phyloP scores from a whole-genome alignment of 2,329 filamentous ascomycete species.

The Cladobotryum mycophilum region DNA sequence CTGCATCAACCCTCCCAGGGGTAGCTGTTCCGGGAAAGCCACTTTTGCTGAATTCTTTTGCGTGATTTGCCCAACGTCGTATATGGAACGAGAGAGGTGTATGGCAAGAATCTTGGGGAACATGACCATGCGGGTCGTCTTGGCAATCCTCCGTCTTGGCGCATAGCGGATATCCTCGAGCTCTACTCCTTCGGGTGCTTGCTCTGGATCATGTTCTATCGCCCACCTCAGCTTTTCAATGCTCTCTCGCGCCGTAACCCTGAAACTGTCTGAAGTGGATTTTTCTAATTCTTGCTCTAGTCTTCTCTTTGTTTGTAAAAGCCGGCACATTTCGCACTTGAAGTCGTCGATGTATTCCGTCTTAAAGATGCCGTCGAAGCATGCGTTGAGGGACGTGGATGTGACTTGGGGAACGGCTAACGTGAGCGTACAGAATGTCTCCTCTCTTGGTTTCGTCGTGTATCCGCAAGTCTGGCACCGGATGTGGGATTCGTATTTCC shows the following conservation, averaged over 20 bases:
- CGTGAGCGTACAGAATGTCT: conserved; percentile 86
- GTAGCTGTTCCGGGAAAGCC: conserved; percentile 78
- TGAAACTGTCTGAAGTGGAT: conserved; percentile 47
- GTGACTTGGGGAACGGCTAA: conserved; percentile 81
- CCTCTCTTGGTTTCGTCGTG: conserved; percentile 75
- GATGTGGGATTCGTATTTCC: conserved; percentile 87
- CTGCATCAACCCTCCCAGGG: conserved; percentile 71
- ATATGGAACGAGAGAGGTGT: conserved; percentile 90
- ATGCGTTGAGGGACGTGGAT: conserved; percentile 75
- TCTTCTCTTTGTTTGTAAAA: conserved; percentile 68
- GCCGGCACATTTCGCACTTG: conserved; percentile 85
- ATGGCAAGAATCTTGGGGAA: conserved; percentile 90
- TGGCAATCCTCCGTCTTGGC: conserved; percentile 77
- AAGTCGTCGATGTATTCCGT: conserved; percentile 96
- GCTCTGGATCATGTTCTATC: conserved; percentile 76
- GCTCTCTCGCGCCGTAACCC: conserved; percentile 45
- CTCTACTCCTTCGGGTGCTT: conserved; percentile 61
- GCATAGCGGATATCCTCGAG: conserved; percentile 69
- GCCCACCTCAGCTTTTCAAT: conserved; percentile 62
- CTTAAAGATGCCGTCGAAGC: conserved; percentile 91
- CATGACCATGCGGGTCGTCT: conserved; percentile 76
- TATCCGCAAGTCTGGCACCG: conserved; percentile 88
- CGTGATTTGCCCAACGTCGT: conserved; percentile 67
- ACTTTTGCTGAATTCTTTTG: conserved; percentile 95
- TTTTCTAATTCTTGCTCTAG: conserved; percentile 55